These are phyloP conservation scores for Microsporum ferrugineum DNA, from an alignment of 2,329 filamentous ascomycete species.

Conservation along the genomic window DNA sequence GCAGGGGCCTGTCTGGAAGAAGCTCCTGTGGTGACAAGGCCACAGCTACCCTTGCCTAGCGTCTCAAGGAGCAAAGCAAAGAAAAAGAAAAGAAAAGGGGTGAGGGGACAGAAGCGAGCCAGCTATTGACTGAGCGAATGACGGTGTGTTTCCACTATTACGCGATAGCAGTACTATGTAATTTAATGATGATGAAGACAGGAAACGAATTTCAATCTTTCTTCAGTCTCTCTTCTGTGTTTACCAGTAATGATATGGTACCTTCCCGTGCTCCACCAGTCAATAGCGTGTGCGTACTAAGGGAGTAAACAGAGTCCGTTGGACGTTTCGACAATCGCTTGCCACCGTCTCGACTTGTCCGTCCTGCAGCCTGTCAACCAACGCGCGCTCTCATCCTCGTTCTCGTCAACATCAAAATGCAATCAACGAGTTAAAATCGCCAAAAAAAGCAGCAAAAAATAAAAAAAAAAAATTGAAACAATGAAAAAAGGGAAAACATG, in stretches of 20 bases:
- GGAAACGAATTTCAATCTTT: neutral
- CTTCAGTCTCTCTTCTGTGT: neutral
- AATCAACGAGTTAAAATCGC: neutral
- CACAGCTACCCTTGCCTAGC: conserved; percentile 7
- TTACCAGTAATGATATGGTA: neutral
- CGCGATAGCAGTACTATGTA: conserved; percentile 2
- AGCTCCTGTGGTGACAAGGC: conserved; percentile 1
- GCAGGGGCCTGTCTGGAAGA: neutral
- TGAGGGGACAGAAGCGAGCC: neutral
- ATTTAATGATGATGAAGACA: neutral
- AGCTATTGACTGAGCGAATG: neutral
- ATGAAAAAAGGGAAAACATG: neutral
- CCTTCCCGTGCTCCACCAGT: neutral
- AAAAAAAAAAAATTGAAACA: neutral
- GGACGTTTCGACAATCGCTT: neutral
- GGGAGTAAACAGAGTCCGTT: neutral
- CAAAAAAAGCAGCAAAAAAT: neutral
- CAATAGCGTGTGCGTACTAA: neutral
- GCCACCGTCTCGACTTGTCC: neutral
- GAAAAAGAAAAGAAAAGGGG: neutral
- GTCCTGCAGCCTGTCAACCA: no score
- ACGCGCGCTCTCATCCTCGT: no score
- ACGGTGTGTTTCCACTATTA: conserved; percentile 4
- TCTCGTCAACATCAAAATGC: neutral
- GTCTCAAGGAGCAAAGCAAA: neutral